A percentile compares a stretch with the other conserved stretches of the same genome.
These are phyloP conservation scores for Microthlaspi erraticum DNA, from an alignment of 345 rosid genomes.

Conservation along the genomic window DNA sequence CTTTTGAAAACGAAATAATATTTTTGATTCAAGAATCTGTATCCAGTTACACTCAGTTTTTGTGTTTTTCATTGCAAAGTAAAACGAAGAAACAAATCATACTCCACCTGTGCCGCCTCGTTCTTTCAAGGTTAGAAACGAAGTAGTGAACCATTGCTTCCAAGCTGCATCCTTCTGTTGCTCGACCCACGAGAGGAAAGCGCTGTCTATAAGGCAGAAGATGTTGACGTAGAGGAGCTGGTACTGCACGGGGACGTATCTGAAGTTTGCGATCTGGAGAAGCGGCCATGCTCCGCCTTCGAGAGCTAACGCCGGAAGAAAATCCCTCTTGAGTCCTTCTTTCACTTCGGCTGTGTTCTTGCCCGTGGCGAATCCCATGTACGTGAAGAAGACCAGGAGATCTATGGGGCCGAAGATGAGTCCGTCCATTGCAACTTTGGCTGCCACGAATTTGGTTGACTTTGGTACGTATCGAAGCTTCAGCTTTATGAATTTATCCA, in stretches of 20 bases:
- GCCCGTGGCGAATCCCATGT: constrained; percentile 83
- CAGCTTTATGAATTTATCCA: constrained; percentile 72
- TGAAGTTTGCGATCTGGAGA: constrained; percentile 83
- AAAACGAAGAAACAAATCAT: constrained; percentile 48
- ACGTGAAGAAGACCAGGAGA: constrained; percentile 79
- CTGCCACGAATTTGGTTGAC: constrained; percentile 68
- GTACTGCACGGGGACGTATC: constrained; percentile 80
- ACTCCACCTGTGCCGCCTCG: constrained; percentile 55
- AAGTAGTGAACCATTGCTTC: constrained; percentile 80
- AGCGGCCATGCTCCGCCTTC: constrained; percentile 93
- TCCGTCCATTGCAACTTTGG: constrained; percentile 91
- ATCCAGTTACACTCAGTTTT: constrained; percentile 21
- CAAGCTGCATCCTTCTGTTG: constrained; percentile 97
- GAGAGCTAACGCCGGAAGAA: constrained; percentile 81
- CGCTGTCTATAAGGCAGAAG: constrained; percentile 90
- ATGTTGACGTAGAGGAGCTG: constrained; percentile 87
- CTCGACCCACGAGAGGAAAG: constrained; percentile 84
- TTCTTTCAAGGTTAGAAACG: constrained; percentile 57
- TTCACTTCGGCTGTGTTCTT: constrained; percentile 70
- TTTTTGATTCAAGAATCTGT: constrained; percentile 38
- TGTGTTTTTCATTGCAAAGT: constrained; percentile 29
- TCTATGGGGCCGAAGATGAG: constrained; percentile 88
- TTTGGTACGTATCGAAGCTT: constrained; percentile 71
- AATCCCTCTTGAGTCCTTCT: constrained; percentile 90
- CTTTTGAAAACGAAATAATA: constrained; percentile 22